Evolutionary conservation across 2,329 filamentous ascomycete genomes (phyloP).

Genomic region (Fusarium lateritium): DNA sequence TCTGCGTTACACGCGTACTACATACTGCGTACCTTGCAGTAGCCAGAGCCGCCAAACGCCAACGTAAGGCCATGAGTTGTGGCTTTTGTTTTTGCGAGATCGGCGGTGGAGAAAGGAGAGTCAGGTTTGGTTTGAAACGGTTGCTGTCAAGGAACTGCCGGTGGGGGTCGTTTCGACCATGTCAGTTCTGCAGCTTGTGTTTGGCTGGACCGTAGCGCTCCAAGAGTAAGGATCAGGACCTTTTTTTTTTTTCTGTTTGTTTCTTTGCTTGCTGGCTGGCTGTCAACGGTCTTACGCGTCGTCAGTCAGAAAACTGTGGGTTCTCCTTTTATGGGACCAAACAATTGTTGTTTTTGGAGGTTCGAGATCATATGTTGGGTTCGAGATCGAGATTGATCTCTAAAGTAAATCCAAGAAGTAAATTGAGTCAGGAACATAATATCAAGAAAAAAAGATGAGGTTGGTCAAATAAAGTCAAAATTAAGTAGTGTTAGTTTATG

Average conservation of each 20-base stretch:
- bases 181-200: conserved; percentile 8
- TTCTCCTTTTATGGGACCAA: conserved; percentile 18
- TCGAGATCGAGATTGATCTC: neutral
- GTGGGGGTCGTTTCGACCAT: conserved; percentile 13
- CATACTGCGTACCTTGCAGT: conserved; percentile 17
- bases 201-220: conserved; percentile 20
- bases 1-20: conserved; percentile 13
- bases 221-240: neutral
- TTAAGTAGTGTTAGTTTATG: neutral
- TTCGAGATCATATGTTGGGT: neutral
- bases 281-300: conserved; percentile 26
- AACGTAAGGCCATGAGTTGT: too few species aligned
- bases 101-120: conserved; percentile 30
- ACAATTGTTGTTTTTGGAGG: conserved; percentile 1
- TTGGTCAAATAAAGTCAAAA: neutral
- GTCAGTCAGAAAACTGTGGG: conserved; percentile 27
- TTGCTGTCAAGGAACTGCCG: conserved; percentile 21
- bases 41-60: conserved; percentile 2
- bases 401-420: neutral
- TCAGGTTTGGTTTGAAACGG: conserved; percentile 29
- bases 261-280: neutral
- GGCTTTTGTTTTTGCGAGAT: neutral
- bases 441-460: too few species aligned
- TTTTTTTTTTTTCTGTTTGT: neutral
- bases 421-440: neutral